phyloP scores from a whole-genome alignment of 2,329 filamentous ascomycete species.

The Capronia americana region DNA sequence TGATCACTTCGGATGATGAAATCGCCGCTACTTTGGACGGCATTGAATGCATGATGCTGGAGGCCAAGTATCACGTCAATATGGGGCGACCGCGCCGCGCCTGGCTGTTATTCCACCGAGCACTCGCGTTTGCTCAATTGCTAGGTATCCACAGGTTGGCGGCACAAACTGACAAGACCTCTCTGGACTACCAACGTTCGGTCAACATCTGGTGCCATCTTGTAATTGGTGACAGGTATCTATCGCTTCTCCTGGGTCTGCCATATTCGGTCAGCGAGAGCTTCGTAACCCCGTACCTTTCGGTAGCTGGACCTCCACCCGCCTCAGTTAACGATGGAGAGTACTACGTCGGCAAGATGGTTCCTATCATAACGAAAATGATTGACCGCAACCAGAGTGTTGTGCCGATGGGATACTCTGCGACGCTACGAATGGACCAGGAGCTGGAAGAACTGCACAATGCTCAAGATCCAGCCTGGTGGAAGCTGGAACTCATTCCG shows the following conservation, averaged over 20 bases:
- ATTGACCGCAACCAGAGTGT: conserved; percentile 52
- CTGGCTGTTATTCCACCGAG: conserved; percentile 60
- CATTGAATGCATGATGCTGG: conserved; percentile 60
- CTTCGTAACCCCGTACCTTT: conserved; percentile 43
- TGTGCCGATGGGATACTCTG: conserved; percentile 46
- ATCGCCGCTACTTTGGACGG: conserved; percentile 59
- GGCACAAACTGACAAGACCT: conserved; percentile 40
- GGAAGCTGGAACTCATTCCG: conserved; percentile 39
- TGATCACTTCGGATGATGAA: conserved; percentile 59
- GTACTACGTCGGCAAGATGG: conserved; percentile 44
- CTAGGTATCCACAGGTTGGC: conserved; percentile 55
- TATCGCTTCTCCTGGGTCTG: conserved; percentile 61
- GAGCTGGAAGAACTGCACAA: conserved; percentile 46
- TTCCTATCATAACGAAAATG: conserved; percentile 48
- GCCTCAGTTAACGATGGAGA: conserved; percentile 38
- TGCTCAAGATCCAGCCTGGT: conserved; percentile 44
- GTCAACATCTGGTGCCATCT: conserved; percentile 51
- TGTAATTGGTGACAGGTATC: conserved; percentile 55
- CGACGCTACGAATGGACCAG: conserved; percentile 51
- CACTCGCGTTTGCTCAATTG: conserved; percentile 59
- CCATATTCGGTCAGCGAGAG: conserved; percentile 52
- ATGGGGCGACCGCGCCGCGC: conserved; percentile 62
- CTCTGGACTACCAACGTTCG: conserved; percentile 42
- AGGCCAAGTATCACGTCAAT: conserved; percentile 61
- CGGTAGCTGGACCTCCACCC: conserved; percentile 31